These are phyloP conservation scores for Flaveria bidentis DNA, from an alignment of 129 eudicot species.

Conservation along the genomic window DNA sequence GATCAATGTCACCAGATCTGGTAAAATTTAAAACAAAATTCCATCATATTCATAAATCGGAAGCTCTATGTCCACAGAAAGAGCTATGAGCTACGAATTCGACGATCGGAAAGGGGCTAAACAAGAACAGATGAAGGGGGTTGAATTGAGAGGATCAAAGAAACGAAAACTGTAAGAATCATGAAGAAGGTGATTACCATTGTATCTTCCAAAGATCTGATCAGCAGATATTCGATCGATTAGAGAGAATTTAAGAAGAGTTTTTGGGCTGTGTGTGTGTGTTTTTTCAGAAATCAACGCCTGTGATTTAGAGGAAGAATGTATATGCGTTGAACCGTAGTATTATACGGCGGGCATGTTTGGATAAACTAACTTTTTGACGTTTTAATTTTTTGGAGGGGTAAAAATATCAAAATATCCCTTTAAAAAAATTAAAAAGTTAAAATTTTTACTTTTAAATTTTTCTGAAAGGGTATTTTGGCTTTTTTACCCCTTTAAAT, in stretches of 20 bases:
- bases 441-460: too few species aligned
- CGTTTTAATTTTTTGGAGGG: too few species aligned
- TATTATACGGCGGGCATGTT: too few species aligned
- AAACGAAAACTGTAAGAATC: background rate
- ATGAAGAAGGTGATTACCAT: constrained; percentile 22
- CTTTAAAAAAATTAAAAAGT: too few species aligned
- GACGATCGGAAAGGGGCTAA: background rate
- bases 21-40: constrained; percentile 10
- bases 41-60: background rate
- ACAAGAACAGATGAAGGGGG: background rate
- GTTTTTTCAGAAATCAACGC: constrained; percentile 27
- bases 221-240: constrained; percentile 17
- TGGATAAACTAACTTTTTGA: too few species aligned
- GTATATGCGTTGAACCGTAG: constrained; percentile 9
- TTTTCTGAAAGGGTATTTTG: too few species aligned
- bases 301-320: constrained; percentile 28
- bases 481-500: too few species aligned
- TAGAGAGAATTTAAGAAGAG: constrained; percentile 8
- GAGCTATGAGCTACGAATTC: background rate
- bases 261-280: background rate
- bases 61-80: constrained; percentile 5
- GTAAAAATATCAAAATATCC: too few species aligned
- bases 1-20: constrained; percentile 25
- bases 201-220: constrained; percentile 28
- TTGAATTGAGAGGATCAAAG: background rate